These are phyloP conservation scores for Talaromyces sp. DNA, from an alignment of 2,329 filamentous ascomycete genomes.

Conservation along the genomic window DNA sequence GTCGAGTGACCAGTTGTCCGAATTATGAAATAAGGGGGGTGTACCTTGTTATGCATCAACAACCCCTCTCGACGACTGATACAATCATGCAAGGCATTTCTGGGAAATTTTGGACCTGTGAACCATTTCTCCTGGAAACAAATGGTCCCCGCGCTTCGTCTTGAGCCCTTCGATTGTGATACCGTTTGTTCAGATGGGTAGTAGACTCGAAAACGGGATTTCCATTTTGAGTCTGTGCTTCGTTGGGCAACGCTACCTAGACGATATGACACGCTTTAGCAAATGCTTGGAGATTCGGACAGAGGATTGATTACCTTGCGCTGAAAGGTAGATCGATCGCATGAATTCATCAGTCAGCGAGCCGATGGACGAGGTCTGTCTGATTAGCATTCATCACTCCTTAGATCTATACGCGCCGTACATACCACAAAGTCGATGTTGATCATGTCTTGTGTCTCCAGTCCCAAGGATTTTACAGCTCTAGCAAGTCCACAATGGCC, in stretches of 20 bases:
- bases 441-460: slow-evolving; percentile 55
- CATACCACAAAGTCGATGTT: slow-evolving; percentile 70
- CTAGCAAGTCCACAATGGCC: slow-evolving; percentile 73
- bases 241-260: slow-evolving; percentile 44
- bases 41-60: slow-evolving; percentile 84
- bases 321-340: slow-evolving; percentile 56
- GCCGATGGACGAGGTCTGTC: slow-evolving; percentile 75
- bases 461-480: slow-evolving; percentile 62
- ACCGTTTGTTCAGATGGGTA: slow-evolving; percentile 76
- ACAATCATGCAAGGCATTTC: slow-evolving; percentile 69
- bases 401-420: background rate
- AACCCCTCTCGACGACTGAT: slow-evolving; percentile 67
- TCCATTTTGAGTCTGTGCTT: slow-evolving; percentile 37
- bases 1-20: background rate
- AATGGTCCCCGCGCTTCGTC: slow-evolving; percentile 71
- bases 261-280: background rate
- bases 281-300: background rate
- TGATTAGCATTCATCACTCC: slow-evolving; percentile 19
- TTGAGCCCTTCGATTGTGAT: slow-evolving; percentile 60
- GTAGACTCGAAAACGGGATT: slow-evolving; percentile 66
- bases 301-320: slow-evolving; percentile 45
- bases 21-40: slow-evolving; percentile 28
- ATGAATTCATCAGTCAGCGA: slow-evolving; percentile 68
- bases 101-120: slow-evolving; percentile 66
- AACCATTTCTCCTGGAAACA: slow-evolving; percentile 74